Evolutionary conservation across 1,139 yeast species (phyloP).

Genomic region (Hanseniaspora gamundiae): DNA sequence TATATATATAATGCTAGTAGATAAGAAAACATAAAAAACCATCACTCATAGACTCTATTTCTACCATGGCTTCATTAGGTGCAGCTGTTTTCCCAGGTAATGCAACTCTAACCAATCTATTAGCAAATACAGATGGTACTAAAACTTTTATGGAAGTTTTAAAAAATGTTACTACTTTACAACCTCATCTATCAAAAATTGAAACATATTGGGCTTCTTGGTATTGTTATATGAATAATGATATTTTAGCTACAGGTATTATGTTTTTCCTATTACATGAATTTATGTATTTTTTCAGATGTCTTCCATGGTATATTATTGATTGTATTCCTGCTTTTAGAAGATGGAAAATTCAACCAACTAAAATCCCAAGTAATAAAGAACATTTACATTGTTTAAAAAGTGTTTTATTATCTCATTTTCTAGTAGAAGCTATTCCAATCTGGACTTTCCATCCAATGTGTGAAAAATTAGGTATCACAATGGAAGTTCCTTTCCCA

Average conservation of each 20-base stretch:
- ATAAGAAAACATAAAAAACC: neutral
- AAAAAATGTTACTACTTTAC: conserved; percentile 25
- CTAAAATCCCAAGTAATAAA: conserved; percentile 58
- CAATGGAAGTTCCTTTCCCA: conserved; percentile 78
- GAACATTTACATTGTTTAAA: conserved; percentile 91
- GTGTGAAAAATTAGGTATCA: conserved; percentile 64
- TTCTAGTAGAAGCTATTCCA: conserved; percentile 85
- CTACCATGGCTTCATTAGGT: conserved; percentile 13
- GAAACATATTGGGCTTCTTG: conserved; percentile 73
- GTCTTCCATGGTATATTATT: conserved; percentile 73
- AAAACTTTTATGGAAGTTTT: conserved; percentile 25
- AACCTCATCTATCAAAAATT: conserved; percentile 31
- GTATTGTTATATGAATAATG: conserved; percentile 64
- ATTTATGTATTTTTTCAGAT: conserved; percentile 69
- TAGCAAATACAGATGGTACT: conserved; percentile 20
- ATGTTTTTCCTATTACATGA: conserved; percentile 67
- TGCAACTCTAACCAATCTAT: conserved; percentile 13
- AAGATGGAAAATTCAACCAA: conserved; percentile 70
- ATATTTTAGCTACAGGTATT: conserved; percentile 72
- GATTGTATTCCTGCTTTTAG: conserved; percentile 67
- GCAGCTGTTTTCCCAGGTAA: conserved; percentile 21
- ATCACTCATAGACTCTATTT: neutral
- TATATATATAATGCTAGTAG: too few species aligned
- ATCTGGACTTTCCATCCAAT: conserved; percentile 94
- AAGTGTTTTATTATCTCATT: conserved; percentile 71